Base-by-base conservation (phyloP, 1,139 yeast genomes). In the Taphrina confusa region DNA sequence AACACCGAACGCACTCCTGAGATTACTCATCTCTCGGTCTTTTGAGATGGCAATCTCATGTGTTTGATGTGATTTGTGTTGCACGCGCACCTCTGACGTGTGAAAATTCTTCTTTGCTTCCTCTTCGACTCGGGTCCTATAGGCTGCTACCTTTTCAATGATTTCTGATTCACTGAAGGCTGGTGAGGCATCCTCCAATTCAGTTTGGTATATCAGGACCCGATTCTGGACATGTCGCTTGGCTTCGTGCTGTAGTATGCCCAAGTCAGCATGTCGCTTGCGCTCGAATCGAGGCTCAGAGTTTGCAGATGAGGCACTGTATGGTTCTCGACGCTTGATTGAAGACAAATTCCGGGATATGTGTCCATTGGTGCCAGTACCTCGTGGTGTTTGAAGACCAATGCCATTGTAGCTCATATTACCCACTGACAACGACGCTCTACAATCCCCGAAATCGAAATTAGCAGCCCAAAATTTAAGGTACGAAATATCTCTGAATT, bases 291-390 rank as follows among this genome's bases (percentile, higher is more conserved):
- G 64, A 68, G 64, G 55, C 66, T 64, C 59, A 65, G 64, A 65
- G 20, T 56, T 63, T 33, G 58, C 65, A 51, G 67, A 66, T 22
- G 62, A 64, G 27, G 67, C 64, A 63, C 73, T 72, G 14, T 75
- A 77, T 2, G 72, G 70, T 23, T 69, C 45, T 65, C 68, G 63
- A 55, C 69, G 61, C 66, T 71, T 55, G 64, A 69, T 49, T 12
- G 74, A 67, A 0, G 81, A 74, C 4, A 75, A 65, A 65, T 79
- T 85, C 61, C 77, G 74, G 68, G 84, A 86, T 3, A 86, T 77
- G 68, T 79, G 78, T 0, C 94, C 94, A 44, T 85, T 84, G 0
- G 92, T 85, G 0, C 88, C 88, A 0, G 86, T 76, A 0, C 94
- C 94, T 61, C 88, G 74, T 0, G 86, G 82, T 0, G 85, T 80